Conservation (phyloP, 2,329 filamentous ascomycete genomes). For the Sporothrix dimorphospora region DNA sequence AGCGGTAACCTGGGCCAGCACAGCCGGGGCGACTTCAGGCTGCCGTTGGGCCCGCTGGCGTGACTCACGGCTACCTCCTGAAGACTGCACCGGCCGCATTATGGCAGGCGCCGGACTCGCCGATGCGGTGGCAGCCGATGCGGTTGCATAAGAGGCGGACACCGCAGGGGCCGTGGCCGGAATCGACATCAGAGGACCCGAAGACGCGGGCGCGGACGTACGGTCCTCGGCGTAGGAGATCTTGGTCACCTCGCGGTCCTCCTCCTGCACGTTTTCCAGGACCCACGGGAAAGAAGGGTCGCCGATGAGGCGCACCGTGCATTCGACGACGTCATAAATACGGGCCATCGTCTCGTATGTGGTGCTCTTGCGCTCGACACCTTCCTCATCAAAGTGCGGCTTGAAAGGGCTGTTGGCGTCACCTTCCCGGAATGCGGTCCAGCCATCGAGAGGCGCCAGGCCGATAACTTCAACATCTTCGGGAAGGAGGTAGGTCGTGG, state of each 20-base stretch:
- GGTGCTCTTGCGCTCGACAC: slow-evolving; percentile 25
- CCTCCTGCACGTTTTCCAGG: slow-evolving; percentile 24
- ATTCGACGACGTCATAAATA: slow-evolving; percentile 35
- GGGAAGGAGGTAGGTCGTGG: slow-evolving; percentile 53
- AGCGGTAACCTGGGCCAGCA: background rate
- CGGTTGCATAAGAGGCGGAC: background rate
- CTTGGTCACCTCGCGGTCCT: slow-evolving; percentile 24
- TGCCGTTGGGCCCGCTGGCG: background rate
- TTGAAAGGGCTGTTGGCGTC: slow-evolving; percentile 28
- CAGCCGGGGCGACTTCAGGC: background rate
- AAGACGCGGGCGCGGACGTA: background rate
- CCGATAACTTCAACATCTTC: slow-evolving; percentile 56
- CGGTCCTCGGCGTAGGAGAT: slow-evolving; percentile 31
- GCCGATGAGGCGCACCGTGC: slow-evolving; percentile 31
- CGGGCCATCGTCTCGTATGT: slow-evolving; percentile 33
- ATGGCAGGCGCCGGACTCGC: background rate
- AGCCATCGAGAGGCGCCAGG: slow-evolving; percentile 45
- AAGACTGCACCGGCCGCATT: background rate
- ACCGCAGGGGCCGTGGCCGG: background rate
- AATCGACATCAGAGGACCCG: background rate
- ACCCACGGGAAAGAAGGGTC: slow-evolving; percentile 32
- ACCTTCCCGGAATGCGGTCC: slow-evolving; percentile 30
- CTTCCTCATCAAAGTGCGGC: slow-evolving; percentile 31
- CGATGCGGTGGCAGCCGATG: background rate
- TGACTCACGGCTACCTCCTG: background rate